A percentile compares a stretch with the other conserved stretches of the same genome.
Conservation (phyloP, 73 alveolate species). For the Paramecium caudatum region DNA sequence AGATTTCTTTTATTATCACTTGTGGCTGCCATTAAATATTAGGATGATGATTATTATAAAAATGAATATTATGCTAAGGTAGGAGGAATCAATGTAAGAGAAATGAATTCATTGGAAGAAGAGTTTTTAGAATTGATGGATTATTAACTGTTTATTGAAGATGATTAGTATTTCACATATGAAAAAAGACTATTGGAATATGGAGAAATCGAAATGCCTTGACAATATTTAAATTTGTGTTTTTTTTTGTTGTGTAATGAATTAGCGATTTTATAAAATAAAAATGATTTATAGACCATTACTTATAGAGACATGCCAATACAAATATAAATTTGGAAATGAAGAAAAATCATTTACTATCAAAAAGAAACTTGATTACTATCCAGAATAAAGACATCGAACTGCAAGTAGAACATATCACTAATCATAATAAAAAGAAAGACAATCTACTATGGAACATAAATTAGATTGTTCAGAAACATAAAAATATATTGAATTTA, state of each 20-base stretch:
- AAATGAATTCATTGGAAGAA: slow-evolving; percentile 81
- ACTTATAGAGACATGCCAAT: slow-evolving; percentile 30
- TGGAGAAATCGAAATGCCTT: slow-evolving; percentile 51
- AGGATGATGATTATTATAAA: slow-evolving; percentile 83
- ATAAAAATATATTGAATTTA: slow-evolving; percentile 21
- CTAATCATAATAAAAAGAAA: background rate
- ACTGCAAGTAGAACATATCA: slow-evolving; percentile 11
- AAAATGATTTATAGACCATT: slow-evolving; percentile 35
- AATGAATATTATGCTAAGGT: slow-evolving; percentile 85
- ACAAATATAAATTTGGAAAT: background rate
- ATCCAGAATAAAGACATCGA: background rate
- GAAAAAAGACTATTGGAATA: slow-evolving; percentile 51
- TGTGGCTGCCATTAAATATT: slow-evolving; percentile 83
- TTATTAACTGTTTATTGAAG: slow-evolving; percentile 78
- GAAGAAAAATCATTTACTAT: slow-evolving; percentile 53
- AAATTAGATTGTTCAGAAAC: slow-evolving; percentile 25
- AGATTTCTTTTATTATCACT: slow-evolving; percentile 86
- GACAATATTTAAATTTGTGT: too few species aligned
- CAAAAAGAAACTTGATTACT: slow-evolving; percentile 59
- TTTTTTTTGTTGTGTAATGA: too few species aligned
- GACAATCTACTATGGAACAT: background rate
- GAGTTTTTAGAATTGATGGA: slow-evolving; percentile 84
- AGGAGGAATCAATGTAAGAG: slow-evolving; percentile 85
- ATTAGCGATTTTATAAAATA: too few species aligned
- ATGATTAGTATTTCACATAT: slow-evolving; percentile 79